These are phyloP conservation scores for Teratosphaeria nubilosa DNA, from an alignment of 2,329 filamentous ascomycete species.

Conservation along the genomic window DNA sequence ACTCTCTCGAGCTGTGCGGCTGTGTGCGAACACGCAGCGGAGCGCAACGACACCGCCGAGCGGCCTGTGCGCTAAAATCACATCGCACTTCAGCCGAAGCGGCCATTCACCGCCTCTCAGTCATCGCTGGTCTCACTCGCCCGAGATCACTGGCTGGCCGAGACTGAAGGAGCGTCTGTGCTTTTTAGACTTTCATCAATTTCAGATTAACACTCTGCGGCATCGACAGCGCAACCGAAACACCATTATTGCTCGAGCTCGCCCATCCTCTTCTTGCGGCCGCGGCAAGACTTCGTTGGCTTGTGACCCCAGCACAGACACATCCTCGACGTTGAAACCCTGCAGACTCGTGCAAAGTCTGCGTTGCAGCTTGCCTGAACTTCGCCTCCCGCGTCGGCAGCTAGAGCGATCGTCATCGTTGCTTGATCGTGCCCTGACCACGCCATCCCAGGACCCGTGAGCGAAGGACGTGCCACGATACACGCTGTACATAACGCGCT, in stretches of 20 bases:
- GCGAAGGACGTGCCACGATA: constrained; percentile 27
- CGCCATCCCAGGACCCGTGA: constrained; percentile 20
- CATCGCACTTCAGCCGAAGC: constrained; percentile 5
- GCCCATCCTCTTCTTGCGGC: not conserved
- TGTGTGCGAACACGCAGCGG: not conserved
- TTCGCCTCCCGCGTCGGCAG: constrained; percentile 16
- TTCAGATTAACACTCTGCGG: not conserved
- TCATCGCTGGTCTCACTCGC: not conserved
- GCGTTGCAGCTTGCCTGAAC: constrained; percentile 11
- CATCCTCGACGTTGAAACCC: constrained; percentile 9
- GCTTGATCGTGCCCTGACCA: constrained; percentile 23
- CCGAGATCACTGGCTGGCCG: not conserved
- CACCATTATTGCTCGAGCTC: not conserved
- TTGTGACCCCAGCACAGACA: constrained; percentile 11
- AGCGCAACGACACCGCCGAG: not conserved
- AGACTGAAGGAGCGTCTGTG: not conserved
- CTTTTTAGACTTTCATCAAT: not conserved
- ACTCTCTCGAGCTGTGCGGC: not conserved
- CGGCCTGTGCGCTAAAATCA: constrained; percentile 4
- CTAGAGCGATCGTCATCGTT: constrained; percentile 21
- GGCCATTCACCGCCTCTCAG: constrained; percentile 4
- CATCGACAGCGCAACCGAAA: not conserved
- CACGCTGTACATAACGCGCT: constrained; percentile 17
- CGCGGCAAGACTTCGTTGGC: constrained; percentile 3
- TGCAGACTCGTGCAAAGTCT: constrained; percentile 13